These are phyloP conservation scores for Diplodia corticola DNA, from an alignment of 2,329 filamentous ascomycete genomes.

Conservation along the genomic window DNA sequence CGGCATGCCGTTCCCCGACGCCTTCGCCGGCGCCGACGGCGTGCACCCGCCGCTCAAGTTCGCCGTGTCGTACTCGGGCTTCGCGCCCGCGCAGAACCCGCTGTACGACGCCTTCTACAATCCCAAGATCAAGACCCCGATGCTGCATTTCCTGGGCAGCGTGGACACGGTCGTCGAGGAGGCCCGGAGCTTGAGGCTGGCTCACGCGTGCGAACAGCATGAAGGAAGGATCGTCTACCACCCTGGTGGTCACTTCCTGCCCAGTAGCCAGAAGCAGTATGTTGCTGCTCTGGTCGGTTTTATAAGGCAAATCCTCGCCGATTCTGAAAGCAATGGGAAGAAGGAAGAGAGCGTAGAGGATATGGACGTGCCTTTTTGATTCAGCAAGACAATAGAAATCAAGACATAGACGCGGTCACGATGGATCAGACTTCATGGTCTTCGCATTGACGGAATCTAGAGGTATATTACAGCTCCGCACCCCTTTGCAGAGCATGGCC, in stretches of 20 bases:
- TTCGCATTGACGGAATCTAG: constrained; percentile 22
- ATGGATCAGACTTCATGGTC: neutral
- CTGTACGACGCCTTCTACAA: constrained; percentile 71
- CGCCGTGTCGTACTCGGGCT: constrained; percentile 75
- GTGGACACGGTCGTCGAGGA: constrained; percentile 90
- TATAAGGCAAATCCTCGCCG: constrained; percentile 57
- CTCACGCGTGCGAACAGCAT: constrained; percentile 61
- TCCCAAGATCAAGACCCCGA: constrained; percentile 72
- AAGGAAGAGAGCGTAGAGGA: constrained; percentile 62
- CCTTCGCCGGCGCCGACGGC: constrained; percentile 28
- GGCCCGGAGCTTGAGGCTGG: constrained; percentile 63
- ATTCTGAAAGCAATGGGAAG: constrained; percentile 38
- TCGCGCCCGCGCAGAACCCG: constrained; percentile 61
- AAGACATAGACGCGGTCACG: neutral
- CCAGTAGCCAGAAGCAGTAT: constrained; percentile 74
- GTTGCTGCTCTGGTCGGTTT: constrained; percentile 74
- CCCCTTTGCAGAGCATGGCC: constrained; percentile 8
- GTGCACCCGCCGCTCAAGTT: constrained; percentile 54
- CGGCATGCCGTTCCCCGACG: constrained; percentile 55
- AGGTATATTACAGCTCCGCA: constrained; percentile 22
- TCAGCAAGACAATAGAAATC: neutral
- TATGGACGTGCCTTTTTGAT: constrained; percentile 67
- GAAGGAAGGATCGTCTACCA: constrained; percentile 64
- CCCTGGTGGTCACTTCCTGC: constrained; percentile 89
- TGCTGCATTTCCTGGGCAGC: constrained; percentile 78